Conservation (phyloP, 345 rosid genomes). For the Salix udensis region DNA sequence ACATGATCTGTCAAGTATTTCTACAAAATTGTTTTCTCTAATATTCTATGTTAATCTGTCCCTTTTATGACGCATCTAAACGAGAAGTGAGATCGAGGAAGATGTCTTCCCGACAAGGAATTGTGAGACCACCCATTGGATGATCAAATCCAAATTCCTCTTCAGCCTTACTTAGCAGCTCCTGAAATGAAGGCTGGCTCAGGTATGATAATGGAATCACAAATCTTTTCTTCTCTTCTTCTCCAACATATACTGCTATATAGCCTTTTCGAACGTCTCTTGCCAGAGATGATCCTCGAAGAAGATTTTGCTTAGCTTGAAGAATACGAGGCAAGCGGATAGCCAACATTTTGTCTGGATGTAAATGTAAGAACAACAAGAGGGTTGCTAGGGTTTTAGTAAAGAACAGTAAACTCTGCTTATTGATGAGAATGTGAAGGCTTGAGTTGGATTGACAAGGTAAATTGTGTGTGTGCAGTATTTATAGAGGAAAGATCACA, state of each 20-base stretch:
- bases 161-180: slow-evolving; percentile 5
- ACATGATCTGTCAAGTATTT: background rate
- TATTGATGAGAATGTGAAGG: background rate
- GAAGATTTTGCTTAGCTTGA: background rate
- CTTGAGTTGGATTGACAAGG: too few relatives aligned
- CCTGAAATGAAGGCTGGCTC: slow-evolving; percentile 7
- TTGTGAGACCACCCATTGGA: slow-evolving; percentile 15
- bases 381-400: background rate
- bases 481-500: too few relatives aligned
- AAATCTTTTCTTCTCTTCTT: slow-evolving; percentile 11
- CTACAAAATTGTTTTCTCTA: background rate
- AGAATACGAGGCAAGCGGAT: background rate
- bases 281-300: background rate
- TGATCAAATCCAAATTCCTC: slow-evolving; percentile 16
- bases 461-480: too few relatives aligned
- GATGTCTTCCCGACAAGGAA: slow-evolving; percentile 13
- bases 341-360: background rate
- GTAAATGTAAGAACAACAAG: background rate
- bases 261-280: background rate
- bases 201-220: slow-evolving; percentile 10
- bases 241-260: slow-evolving; percentile 10
- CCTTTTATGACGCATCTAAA: slow-evolving; percentile 8
- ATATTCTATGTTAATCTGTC: background rate
- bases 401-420: background rate
- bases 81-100: slow-evolving; percentile 18